A percentile compares a stretch with the other conserved stretches of the same genome.
Conservation (phyloP, 108 stramenopile species). For the Pseudonitzschia delicatissima region DNA sequence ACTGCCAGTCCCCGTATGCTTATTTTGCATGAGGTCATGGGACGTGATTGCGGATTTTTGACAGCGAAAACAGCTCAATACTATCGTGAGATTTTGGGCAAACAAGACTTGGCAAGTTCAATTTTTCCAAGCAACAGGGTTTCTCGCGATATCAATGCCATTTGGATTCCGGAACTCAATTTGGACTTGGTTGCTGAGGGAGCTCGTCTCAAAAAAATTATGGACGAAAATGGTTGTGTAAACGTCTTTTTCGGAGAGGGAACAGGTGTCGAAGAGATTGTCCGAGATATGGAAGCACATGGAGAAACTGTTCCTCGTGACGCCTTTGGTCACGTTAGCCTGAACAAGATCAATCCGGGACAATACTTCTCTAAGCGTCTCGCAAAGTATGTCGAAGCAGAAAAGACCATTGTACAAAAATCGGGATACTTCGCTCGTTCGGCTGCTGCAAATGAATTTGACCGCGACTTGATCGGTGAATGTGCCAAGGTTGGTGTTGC, state of each 20-base stretch:
- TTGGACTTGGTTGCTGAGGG: conserved; percentile 77
- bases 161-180: conserved; percentile 85
- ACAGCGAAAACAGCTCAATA: conserved; percentile 77
- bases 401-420: conserved; percentile 91
- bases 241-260: conserved; percentile 93
- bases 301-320: conserved; percentile 66
- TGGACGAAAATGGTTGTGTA: conserved; percentile 85
- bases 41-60: conserved; percentile 85
- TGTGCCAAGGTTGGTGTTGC: conserved; percentile 81
- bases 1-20: conserved; percentile 91
- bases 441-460: conserved; percentile 83
- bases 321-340: conserved; percentile 89
- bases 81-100: conserved; percentile 61
- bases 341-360: conserved; percentile 88
- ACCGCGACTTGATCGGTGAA: conserved; percentile 74
- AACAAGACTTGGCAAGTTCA: conserved; percentile 37
- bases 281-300: conserved; percentile 70
- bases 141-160: conserved; percentile 83
- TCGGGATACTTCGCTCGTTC: conserved; percentile 89
- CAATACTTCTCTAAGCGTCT: conserved; percentile 81
- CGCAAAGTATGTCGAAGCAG: conserved; percentile 69
- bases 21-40: conserved; percentile 92
- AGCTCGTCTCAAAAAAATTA: conserved; percentile 72
- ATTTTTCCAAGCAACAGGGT: conserved; percentile 36
- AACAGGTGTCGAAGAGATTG: conserved; percentile 81